Percentiles rank a stretch among this genome's conserved stretches.
These are phyloP conservation scores for Fusarium tuaranense DNA, from an alignment of 2,329 filamentous ascomycete genomes.

Conservation along the genomic window DNA sequence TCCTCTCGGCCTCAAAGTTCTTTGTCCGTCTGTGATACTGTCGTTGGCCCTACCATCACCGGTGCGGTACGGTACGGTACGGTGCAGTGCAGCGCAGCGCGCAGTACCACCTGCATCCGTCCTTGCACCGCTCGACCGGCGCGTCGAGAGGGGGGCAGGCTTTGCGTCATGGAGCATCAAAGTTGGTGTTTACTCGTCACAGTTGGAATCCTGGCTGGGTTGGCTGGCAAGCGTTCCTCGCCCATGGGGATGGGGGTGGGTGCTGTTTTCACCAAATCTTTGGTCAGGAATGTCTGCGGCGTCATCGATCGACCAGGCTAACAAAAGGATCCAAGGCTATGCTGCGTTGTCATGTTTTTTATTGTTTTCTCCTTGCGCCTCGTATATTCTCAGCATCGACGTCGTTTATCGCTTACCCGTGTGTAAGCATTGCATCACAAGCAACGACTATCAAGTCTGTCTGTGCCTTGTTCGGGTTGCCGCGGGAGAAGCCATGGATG, in stretches of 20 bases:
- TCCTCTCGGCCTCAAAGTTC: not conserved
- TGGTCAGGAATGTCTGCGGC: conserved; percentile 30
- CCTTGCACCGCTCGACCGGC: conserved; percentile 25
- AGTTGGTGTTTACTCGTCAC: conserved; percentile 26
- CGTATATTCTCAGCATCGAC: conserved; percentile 11
- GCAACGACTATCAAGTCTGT: not conserved
- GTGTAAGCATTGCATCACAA: conserved; percentile 30
- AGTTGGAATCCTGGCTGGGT: conserved; percentile 38
- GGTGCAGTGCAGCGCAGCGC: not conserved
- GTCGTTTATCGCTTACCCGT: conserved; percentile 3
- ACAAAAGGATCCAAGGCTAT: conserved; percentile 11
- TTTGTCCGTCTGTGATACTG: conserved; percentile 20
- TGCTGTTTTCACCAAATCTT: not conserved
- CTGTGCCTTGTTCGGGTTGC: conserved; percentile 2
- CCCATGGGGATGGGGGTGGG: not conserved
- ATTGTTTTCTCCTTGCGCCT: conserved; percentile 14
- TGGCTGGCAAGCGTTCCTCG: not conserved
- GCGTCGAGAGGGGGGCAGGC: conserved; percentile 17
- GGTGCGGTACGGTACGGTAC: not conserved
- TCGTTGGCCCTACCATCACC: conserved; percentile 5
- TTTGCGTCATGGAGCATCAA: conserved; percentile 42
- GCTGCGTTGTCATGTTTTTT: not conserved
- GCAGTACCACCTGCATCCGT: conserved; percentile 17
- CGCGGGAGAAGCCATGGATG: not conserved
- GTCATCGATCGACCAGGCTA: conserved; percentile 35